These are phyloP conservation scores for Scedosporium apiospermum DNA, from an alignment of 2,329 filamentous ascomycete species.

Conservation along the genomic window DNA sequence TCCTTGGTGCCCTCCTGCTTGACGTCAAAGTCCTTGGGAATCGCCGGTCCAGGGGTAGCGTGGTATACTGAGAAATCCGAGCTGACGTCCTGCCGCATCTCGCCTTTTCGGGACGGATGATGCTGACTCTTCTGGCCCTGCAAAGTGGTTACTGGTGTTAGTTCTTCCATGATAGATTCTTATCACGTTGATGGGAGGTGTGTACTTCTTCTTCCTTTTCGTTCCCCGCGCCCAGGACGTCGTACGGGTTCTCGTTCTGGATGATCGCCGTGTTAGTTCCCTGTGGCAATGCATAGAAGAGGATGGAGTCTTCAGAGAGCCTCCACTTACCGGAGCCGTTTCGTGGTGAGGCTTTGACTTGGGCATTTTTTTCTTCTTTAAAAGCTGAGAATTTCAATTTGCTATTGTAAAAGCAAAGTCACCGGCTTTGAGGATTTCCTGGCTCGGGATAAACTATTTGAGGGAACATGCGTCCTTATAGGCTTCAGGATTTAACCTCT, in stretches of 20 bases:
- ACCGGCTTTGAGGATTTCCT: background rate
- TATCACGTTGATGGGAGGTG: background rate
- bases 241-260: background rate
- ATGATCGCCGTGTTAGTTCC: background rate
- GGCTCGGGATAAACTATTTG: background rate
- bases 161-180: too few species aligned
- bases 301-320: too few species aligned
- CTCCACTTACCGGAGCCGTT: too few species aligned
- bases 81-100: slow-evolving; percentile 31
- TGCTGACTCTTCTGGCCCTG: slow-evolving; percentile 9
- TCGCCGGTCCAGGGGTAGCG: slow-evolving; percentile 48
- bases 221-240: background rate
- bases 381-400: too few species aligned
- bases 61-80: slow-evolving; percentile 40
- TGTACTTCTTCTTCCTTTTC: background rate
- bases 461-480: background rate
- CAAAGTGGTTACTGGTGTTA: too few species aligned
- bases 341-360: too few species aligned
- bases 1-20: slow-evolving; percentile 56
- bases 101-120: slow-evolving; percentile 27
- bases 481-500: background rate
- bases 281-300: background rate
- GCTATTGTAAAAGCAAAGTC: background rate
- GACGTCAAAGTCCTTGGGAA: slow-evolving; percentile 42
- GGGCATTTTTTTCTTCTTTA: too few species aligned